A percentile compares a stretch with the other conserved stretches of the same genome.
Conservation (phyloP, 2,329 filamentous ascomycete genomes). For the Arthrobotrys sphaeroides region DNA sequence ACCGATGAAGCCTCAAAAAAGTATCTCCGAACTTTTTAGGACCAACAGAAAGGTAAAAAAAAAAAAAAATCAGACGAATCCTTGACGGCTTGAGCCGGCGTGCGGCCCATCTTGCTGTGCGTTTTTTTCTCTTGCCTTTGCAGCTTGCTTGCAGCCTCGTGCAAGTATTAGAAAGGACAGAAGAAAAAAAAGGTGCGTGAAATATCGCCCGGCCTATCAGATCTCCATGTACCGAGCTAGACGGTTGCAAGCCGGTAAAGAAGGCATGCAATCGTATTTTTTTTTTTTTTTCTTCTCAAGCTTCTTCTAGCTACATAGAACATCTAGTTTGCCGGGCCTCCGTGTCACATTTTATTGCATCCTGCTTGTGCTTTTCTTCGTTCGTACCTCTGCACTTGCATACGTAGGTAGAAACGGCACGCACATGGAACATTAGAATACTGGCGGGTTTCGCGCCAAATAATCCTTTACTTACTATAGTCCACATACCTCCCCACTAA, state of each 20-base stretch:
- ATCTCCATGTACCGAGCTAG: slow-evolving; percentile 13
- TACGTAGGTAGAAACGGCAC: slow-evolving; percentile 21
- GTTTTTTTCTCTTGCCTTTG: background rate
- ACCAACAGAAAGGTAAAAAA: too few species aligned
- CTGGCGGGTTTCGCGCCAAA: slow-evolving; percentile 43
- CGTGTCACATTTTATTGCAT: slow-evolving; percentile 43
- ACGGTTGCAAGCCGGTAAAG: slow-evolving; percentile 1
- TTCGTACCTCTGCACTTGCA: slow-evolving; percentile 10
- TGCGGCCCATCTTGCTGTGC: slow-evolving; percentile 18
- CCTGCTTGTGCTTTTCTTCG: slow-evolving; percentile 9
- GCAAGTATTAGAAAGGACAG: too few species aligned
- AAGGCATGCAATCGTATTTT: slow-evolving; percentile 14
- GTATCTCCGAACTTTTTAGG: slow-evolving; percentile 9
- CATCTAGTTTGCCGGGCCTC: background rate
- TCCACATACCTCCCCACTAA: background rate
- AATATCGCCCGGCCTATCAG: slow-evolving; percentile 27
- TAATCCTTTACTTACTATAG: background rate
- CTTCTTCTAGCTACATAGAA: slow-evolving; percentile 16
- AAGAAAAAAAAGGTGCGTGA: slow-evolving; percentile 13
- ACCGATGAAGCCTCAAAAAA: slow-evolving; percentile 19
- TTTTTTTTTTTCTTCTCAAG: slow-evolving; percentile 9
- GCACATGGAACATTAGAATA: slow-evolving; percentile 15
- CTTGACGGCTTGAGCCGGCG: slow-evolving; percentile 39
- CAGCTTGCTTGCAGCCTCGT: slow-evolving; percentile 17
- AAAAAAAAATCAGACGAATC: slow-evolving; percentile 48